Percentiles rank a stretch among this genome's conserved stretches.
These are phyloP conservation scores for Babesia divergens DNA, from an alignment of 169 alveolate genomes.

Conservation along the genomic window DNA sequence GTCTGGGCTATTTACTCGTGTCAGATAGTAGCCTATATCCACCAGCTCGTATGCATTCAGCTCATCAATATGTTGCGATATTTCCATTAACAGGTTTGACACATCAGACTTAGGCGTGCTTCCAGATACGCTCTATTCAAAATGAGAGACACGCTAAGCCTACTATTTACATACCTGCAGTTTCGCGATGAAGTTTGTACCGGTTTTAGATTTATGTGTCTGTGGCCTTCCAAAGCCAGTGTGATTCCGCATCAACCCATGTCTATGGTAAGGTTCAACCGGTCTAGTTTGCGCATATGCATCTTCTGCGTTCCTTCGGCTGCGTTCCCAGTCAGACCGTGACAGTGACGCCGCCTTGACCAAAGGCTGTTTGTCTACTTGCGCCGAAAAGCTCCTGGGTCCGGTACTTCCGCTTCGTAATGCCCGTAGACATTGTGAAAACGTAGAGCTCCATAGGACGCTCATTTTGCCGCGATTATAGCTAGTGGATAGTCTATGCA, in stretches of 20 bases:
- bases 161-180: conserved; percentile 8
- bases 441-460: too few relatives aligned
- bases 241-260: conserved; percentile 4
- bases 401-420: too few relatives aligned
- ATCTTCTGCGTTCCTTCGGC: conserved; percentile 1
- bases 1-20: conserved; percentile 41
- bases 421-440: too few relatives aligned
- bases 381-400: too few relatives aligned
- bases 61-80: conserved; percentile 41
- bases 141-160: neutral
- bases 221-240: conserved; percentile 46
- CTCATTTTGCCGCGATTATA: too few relatives aligned
- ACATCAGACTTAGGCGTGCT: conserved; percentile 27
- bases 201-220: conserved; percentile 26
- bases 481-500: too few relatives aligned
- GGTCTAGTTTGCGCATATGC: neutral
- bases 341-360: conserved; percentile 11
- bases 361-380: conserved; percentile 12
- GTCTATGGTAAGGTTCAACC: neutral
- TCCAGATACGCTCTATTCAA: conserved; percentile 17
- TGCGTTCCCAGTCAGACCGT: conserved; percentile 33
- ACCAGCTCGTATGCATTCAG: conserved; percentile 58
- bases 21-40: conserved; percentile 53
- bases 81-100: conserved; percentile 15
- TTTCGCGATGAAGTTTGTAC: conserved; percentile 21